Evolutionary conservation across 1,284 basidiomycete species (phyloP), one percentile per base, ranked within the genome.

Genomic region (Trichosporon sp.): DNA sequence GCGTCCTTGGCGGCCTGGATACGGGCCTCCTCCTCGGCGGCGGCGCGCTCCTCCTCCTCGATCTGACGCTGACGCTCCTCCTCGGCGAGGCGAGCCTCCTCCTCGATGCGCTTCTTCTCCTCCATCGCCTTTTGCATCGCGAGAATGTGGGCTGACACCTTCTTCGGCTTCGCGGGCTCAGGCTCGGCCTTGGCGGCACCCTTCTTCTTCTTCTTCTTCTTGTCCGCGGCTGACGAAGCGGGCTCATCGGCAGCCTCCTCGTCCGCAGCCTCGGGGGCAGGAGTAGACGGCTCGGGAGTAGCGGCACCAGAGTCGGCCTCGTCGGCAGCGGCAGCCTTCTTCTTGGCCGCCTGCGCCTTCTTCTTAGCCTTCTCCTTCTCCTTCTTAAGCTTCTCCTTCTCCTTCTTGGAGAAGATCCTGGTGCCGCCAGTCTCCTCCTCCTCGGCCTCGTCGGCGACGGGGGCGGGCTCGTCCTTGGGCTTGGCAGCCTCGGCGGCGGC

Each of bases 361-460:
- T 96, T 98, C 88, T 95, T 96, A 0, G 92, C 94, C 90, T 96
- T 96, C 86, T 96, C 94, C 71, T 89, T 89, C 84, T 96, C 94
- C 84, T 96, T 96, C 89, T 96, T 96, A 72, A 95, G 85, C 79
- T 90, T 91, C 82, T 96, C 93, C 85, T 96, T 96, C 86, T 95
- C 92, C 83, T 95, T 94, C 86, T 96, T 96, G 12, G 90, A 90
- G 32, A 95, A 84, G 48, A 96, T 80, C 82, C 90, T 90, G 12
- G 86, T 78, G 10, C 70, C 86, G 90, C 93, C 85, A 91, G 94
- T 86, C 91, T 90, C 83, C 88, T 91, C 83, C 90, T 93, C 85
- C 89, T 91, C 79, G 43, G 43, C 14, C 88, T 86, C 72, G 4
- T 80, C 85, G 0, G 73, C 81, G 1, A 78, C 82, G 4, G 78